A percentile compares a stretch with the other conserved stretches of the same genome.
Evolutionary conservation across 768 basidiomycete species (phyloP).

Genomic region (Phaeotremella fagi): DNA sequence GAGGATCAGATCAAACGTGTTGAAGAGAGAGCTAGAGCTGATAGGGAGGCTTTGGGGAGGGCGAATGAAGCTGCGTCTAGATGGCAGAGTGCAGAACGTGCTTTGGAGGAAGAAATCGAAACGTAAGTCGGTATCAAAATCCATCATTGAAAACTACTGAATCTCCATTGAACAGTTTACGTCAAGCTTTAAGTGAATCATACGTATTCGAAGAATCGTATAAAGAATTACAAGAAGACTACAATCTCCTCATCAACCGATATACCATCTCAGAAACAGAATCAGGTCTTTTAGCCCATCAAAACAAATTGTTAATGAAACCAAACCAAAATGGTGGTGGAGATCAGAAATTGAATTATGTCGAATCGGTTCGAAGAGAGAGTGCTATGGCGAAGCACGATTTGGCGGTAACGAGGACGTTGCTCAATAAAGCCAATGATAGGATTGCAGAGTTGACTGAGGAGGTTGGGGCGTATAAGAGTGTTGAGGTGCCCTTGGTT

Average conservation of each 20-base stretch:
- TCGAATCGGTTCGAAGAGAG: conserved; percentile 76
- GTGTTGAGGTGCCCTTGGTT: conserved; percentile 12
- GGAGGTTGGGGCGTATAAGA: conserved; percentile 32
- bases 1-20: conserved; percentile 8
- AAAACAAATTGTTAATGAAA: conserved; percentile 80
- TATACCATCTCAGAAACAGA: conserved; percentile 79
- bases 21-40: conserved; percentile 12
- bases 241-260: conserved; percentile 61
- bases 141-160: background rate
- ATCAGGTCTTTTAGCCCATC: conserved; percentile 64
- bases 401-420: conserved; percentile 32
- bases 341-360: conserved; percentile 77
- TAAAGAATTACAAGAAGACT: conserved; percentile 59
- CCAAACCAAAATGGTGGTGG: conserved; percentile 85
- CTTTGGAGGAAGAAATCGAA: conserved; percentile 63
- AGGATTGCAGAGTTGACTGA: conserved; percentile 11
- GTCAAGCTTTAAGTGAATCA: conserved; percentile 57
- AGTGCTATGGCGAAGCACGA: conserved; percentile 70
- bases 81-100: conserved; percentile 61
- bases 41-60: conserved; percentile 26
- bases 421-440: conserved; percentile 32
- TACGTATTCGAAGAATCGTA: conserved; percentile 71
- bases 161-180: conserved; percentile 46
- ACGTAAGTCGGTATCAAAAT: conserved; percentile 53
- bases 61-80: conserved; percentile 27